A percentile compares a stretch with the other conserved stretches of the same genome.
Conservation (phyloP, 169 alveolate species). For the Plasmodium cynomolgi region DNA sequence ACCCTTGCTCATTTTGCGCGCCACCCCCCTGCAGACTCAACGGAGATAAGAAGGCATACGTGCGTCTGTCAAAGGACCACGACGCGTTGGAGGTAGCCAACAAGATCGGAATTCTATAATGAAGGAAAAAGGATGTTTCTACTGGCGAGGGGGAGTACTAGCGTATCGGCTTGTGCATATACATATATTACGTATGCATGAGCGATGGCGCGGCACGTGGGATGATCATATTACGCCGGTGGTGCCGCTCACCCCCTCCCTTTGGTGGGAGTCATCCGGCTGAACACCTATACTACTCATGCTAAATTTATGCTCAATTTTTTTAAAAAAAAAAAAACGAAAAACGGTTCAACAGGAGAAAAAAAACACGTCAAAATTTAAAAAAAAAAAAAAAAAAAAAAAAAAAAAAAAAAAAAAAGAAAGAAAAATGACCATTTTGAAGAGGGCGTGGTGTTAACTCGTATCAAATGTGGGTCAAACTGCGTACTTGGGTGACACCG, state of each 20-base stretch:
- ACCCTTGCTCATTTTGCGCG: background rate
- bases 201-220: background rate
- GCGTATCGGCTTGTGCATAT: background rate
- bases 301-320: background rate
- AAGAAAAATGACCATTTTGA: background rate
- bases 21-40: constrained; percentile 87
- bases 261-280: background rate
- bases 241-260: background rate
- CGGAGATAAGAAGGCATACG: constrained; percentile 98
- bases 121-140: constrained; percentile 5
- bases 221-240: background rate
- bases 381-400: too few relatives aligned
- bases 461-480: background rate
- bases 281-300: background rate
- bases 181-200: background rate
- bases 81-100: constrained; percentile 99
- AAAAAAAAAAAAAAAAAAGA: too few relatives aligned
- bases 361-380: background rate
- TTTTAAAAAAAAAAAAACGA: background rate
- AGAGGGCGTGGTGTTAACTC: background rate
- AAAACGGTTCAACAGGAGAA: background rate
- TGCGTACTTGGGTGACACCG: too few relatives aligned
- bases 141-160: background rate
- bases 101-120: constrained; percentile 97
- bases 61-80: constrained; percentile 94